Evolutionary conservation across 345 rosid genomes (phyloP).

Genomic region (Lumnitzera littorea): DNA sequence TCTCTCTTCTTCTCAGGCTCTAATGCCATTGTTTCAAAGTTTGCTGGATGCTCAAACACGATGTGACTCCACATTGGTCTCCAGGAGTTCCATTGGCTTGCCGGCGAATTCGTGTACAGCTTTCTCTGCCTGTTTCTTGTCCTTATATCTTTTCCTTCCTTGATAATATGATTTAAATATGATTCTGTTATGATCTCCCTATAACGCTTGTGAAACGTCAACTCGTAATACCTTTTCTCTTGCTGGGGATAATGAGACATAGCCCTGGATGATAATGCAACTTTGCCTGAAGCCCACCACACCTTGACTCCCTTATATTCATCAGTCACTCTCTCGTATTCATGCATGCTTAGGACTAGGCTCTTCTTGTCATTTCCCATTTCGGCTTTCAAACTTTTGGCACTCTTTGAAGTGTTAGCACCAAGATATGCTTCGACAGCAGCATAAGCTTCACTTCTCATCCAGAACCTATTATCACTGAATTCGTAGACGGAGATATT

Average conservation of each 20-base stretch:
- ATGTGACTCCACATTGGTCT: slow-evolving; percentile 63
- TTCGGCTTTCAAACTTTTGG: slow-evolving; percentile 47
- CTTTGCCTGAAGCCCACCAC: slow-evolving; percentile 41
- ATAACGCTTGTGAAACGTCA: slow-evolving; percentile 42
- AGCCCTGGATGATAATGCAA: slow-evolving; percentile 11
- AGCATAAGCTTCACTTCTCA: slow-evolving; percentile 45
- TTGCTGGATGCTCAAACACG: slow-evolving; percentile 53
- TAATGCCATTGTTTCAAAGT: slow-evolving; percentile 48
- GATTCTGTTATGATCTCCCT: slow-evolving; percentile 37
- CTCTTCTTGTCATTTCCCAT: slow-evolving; percentile 30
- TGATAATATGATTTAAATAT: slow-evolving; percentile 41
- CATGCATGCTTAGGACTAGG: slow-evolving; percentile 47
- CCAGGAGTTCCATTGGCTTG: too few species aligned
- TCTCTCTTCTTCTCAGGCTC: slow-evolving; percentile 48
- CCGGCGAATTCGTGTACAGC: slow-evolving; percentile 55
- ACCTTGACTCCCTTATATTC: slow-evolving; percentile 37
- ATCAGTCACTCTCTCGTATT: slow-evolving; percentile 38
- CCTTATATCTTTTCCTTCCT: slow-evolving; percentile 45
- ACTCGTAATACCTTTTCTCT: slow-evolving; percentile 45
- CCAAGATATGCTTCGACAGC: slow-evolving; percentile 57
- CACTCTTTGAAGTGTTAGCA: slow-evolving; percentile 28
- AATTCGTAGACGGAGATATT: slow-evolving; percentile 41
- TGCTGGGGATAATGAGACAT: slow-evolving; percentile 34
- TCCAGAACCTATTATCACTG: slow-evolving; percentile 30
- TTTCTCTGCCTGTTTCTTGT: slow-evolving; percentile 48